Evolutionary conservation across 169 alveolate species (phyloP).

Genomic region (Plasmodium fragile): DNA sequence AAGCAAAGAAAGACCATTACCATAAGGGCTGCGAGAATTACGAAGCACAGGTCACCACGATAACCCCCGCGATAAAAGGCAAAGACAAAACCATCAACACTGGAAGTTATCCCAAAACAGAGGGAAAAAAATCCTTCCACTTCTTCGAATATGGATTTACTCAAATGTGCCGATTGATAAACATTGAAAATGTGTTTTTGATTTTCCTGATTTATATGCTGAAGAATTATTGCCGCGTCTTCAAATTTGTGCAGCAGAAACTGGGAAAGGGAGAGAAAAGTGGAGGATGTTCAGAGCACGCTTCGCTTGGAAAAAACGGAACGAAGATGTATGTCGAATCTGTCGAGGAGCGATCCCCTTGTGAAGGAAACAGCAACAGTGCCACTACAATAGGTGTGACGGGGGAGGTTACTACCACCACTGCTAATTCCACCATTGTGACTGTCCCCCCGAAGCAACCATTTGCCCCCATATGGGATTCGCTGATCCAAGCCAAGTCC

Average conservation of each 20-base stretch:
- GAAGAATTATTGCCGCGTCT: conserved; percentile 15
- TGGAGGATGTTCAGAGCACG: background rate
- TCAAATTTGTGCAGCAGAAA: conserved; percentile 1
- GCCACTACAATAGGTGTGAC: background rate
- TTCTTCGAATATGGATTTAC: conserved; percentile 75
- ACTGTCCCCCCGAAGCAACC: background rate
- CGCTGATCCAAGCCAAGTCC: conserved; percentile 14
- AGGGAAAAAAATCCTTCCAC: conserved; percentile 1
- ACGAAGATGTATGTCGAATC: background rate
- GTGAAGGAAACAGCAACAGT: background rate
- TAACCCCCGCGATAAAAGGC: background rate
- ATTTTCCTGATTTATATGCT: conserved; percentile 35
- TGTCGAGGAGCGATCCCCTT: background rate
- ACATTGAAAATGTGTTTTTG: conserved; percentile 39
- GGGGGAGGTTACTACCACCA: background rate
- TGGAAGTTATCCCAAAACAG: conserved; percentile 8
- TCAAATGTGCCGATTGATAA: conserved; percentile 67
- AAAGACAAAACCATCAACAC: background rate
- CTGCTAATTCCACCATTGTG: background rate
- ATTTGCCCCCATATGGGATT: conserved; percentile 6
- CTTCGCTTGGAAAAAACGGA: background rate
- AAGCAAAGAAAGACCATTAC: background rate
- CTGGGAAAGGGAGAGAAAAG: background rate
- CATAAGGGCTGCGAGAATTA: background rate
- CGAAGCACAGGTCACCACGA: background rate